Evolutionary conservation across 2,329 filamentous ascomycete species (phyloP).

Genomic region (Teratosphaeria nubilosa): DNA sequence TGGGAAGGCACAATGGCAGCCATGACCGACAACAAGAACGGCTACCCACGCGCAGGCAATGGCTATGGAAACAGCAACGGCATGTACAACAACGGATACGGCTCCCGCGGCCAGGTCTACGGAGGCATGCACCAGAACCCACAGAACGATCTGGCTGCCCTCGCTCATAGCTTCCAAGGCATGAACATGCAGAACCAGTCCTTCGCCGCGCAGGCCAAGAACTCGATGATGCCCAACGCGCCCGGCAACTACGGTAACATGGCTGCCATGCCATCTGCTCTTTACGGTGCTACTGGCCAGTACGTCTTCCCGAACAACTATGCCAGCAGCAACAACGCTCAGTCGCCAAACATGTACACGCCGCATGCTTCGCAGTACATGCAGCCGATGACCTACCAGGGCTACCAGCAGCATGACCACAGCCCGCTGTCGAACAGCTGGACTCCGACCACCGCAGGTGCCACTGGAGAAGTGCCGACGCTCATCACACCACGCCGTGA

Average conservation of each 20-base stretch:
- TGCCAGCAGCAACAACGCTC: conserved; percentile 14
- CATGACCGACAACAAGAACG: conserved; percentile 25
- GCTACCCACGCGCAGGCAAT: conserved; percentile 21
- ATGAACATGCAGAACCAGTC: conserved; percentile 27
- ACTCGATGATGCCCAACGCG: conserved; percentile 21
- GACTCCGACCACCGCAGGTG: conserved; percentile 34
- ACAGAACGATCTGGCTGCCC: conserved; percentile 24
- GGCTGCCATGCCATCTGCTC: conserved; percentile 20
- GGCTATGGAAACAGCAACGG: conserved; percentile 21
- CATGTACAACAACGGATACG: conserved; percentile 22
- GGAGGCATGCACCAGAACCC: conserved; percentile 23
- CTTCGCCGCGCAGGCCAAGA: conserved; percentile 27
- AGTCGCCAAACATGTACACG: conserved; percentile 35
- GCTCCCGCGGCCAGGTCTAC: conserved; percentile 21
- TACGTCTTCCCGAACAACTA: conserved; percentile 25
- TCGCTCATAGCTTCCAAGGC: conserved; percentile 31
- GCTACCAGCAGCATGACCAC: conserved; percentile 37
- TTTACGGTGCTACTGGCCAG: conserved; percentile 23
- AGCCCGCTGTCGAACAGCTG: conserved; percentile 34
- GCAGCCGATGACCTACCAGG: conserved; percentile 31
- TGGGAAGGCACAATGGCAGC: conserved; percentile 17
- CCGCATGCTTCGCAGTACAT: conserved; percentile 34
- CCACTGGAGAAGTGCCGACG: conserved; percentile 38
- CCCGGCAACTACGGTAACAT: conserved; percentile 20
- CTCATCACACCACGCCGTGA: conserved; percentile 43